Evolutionary conservation across 768 basidiomycete species (phyloP), one percentile per base, ranked within the genome.

Genomic region (Cystobasidium ongulense): DNA sequence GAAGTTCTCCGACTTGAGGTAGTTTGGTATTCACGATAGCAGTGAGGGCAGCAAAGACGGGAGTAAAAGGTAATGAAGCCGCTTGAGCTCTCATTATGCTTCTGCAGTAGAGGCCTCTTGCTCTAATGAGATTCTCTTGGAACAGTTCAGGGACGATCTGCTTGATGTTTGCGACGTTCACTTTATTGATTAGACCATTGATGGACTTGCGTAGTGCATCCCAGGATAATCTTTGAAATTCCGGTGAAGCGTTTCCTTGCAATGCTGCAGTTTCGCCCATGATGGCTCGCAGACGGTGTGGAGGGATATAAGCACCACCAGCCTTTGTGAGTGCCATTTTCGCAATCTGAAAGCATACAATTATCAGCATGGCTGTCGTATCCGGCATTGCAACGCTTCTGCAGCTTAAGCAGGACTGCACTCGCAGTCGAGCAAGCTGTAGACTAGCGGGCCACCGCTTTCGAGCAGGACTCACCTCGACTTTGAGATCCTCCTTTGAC

Each of bases 41-140:
- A 62, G 96, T 91, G 36, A 98, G 85, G 0, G 91, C 90, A 15
- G 95, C 92, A 80, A 98, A 99, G 13, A 99, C 90, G 2, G 96
- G 93, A 0, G 96, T 98, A 80, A 95, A 99, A 0, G 96, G 94
- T 77, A 98, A 88, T 84, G 96, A 98, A 4, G 93, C 87, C 0
- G 95, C 86, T 81, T 99, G 96, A 5, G 96, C 96, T 80, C 97
- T 93, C 96, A 99, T 98, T 76, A 99, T 85, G 76, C 93, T 94
- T 76, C 96, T 84, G 25, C 91, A 86, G 80, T 98, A 96, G 46
- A 99, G 84, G 0, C 96, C 96, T 29, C 91, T 0, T 1, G 96
- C 96, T 59, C 93, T 87, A 75, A 98, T 87, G 35, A 99, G 86
- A 82, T 99, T 96, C 82, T 99, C 96, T 0, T 87, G 82, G 79